A percentile compares a stretch with the other conserved stretches of the same genome.
Evolutionary conservation across 73 alveolate species (phyloP).

Genomic region (Paramecium caudatum): DNA sequence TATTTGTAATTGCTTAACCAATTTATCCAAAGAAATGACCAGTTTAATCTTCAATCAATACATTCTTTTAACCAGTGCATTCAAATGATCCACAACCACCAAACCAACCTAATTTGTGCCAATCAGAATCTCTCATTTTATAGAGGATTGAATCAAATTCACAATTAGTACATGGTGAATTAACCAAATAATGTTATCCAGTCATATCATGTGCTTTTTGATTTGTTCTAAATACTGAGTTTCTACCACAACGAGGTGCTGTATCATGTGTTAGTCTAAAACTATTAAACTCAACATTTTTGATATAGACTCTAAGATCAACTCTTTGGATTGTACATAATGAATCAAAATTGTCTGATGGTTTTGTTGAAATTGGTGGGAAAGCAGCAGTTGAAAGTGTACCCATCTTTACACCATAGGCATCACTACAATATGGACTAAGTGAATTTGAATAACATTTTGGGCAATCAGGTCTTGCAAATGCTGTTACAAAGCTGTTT

Average conservation of each 20-base stretch:
- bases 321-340: background rate
- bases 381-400: background rate
- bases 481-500: conserved; percentile 12
- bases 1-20: conserved; percentile 56
- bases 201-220: conserved; percentile 25
- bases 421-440: background rate
- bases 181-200: conserved; percentile 28
- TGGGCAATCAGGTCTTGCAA: conserved; percentile 53
- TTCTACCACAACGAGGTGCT: background rate
- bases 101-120: conserved; percentile 60
- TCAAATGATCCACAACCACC: conserved; percentile 77
- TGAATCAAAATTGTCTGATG: conserved; percentile 12
- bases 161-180: background rate
- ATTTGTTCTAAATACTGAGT: conserved; percentile 26
- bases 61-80: conserved; percentile 68
- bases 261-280: background rate
- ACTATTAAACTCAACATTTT: background rate
- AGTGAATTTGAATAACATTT: background rate
- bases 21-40: conserved; percentile 68
- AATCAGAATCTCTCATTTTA: conserved; percentile 7
- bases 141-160: conserved; percentile 26
- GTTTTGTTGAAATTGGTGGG: background rate
- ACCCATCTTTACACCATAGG: background rate
- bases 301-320: conserved; percentile 13
- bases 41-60: conserved; percentile 65